Base-by-base conservation (phyloP, 2,329 filamentous ascomycete genomes). In the Aureobasidium sp. region DNA sequence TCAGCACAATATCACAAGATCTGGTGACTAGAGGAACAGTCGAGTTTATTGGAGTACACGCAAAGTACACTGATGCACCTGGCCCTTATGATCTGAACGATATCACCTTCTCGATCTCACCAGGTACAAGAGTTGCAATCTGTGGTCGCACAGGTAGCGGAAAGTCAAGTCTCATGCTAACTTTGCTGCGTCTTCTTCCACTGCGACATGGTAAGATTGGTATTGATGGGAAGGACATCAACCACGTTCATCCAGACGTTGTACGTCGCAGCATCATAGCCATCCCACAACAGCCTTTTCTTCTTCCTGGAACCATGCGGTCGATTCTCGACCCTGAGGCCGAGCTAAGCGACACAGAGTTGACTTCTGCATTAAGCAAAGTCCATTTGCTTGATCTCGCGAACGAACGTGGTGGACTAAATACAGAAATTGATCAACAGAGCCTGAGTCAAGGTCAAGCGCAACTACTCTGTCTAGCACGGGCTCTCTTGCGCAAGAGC, bases 91-190 rank as follows among this genome's bases (percentile, higher is more conserved):
- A 80, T 2, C 72, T 82, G 48, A 71, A 75, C 13, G 68, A 77
- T 17, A 71, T 84, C 32, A 78, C 72, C 10, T 66, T 85, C 1
- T 71, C 72, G 3, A 75, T 84, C 47, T 60, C 71, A 5, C 67
- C 78, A 0, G 81, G 81, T 13, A 73, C 82, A 66, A 78, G 78
- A 66, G 69, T 81, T 20, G 73, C 78, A 2, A 73, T 85, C 3
- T 82, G 79, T 47, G 82, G 83, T 0, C 75, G 82, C 2, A 84
- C 78, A 24, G 82, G 79, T 27, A 82, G 79, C 62, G 81, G 81
- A 0, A 83, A 83, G 69, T 78, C 76, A 0, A 80, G 79, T 0
- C 69, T 83, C 0, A 71, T 82, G 2, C 72, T 79, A 6, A 71
- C 77, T 0, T 69, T 83, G 10, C 72, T 83, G 53, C 75, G 79